Evolutionary conservation across 1,284 basidiomycete genomes (phyloP).

Genomic region (Rhodotorula sp.): DNA sequence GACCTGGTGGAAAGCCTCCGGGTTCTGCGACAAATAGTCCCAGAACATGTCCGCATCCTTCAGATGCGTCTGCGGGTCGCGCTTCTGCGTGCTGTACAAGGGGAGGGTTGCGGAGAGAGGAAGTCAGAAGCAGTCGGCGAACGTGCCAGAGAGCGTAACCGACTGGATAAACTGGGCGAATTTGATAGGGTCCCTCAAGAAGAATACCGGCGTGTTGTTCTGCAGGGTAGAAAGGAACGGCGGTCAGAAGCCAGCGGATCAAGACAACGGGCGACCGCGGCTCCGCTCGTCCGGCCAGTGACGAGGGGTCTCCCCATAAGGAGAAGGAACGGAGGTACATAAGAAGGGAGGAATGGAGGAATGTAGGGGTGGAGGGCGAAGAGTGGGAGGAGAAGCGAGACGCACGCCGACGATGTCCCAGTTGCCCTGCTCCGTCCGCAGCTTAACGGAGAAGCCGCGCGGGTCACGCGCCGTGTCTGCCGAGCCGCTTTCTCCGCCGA

Average conservation of each 20-base stretch:
- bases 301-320: too few species aligned
- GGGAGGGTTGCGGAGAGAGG: slow-evolving; percentile 71
- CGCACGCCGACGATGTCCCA: slow-evolving; percentile 70
- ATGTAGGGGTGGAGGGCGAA: too few species aligned
- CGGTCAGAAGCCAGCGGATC: slow-evolving; percentile 70
- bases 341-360: too few species aligned
- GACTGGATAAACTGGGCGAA: slow-evolving; percentile 87
- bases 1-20: slow-evolving; percentile 86
- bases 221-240: not conserved
- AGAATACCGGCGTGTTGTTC: slow-evolving; percentile 49
- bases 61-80: slow-evolving; percentile 82
- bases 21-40: slow-evolving; percentile 82
- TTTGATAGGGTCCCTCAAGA: slow-evolving; percentile 55
- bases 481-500: slow-evolving; percentile 75
- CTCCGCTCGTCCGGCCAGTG: too few species aligned
- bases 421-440: slow-evolving; percentile 85
- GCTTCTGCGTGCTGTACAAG: slow-evolving; percentile 81
- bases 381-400: not conserved
- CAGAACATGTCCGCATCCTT: slow-evolving; percentile 63
- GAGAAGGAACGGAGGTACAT: too few species aligned
- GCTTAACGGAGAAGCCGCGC: slow-evolving; percentile 88
- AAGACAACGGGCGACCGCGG: slow-evolving; percentile 52
- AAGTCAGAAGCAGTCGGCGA: slow-evolving; percentile 63
- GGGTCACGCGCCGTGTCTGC: slow-evolving; percentile 89
- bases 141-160: slow-evolving; percentile 85